These are phyloP conservation scores for Exophiala spinifera DNA, from an alignment of 2,329 filamentous ascomycete genomes.

Conservation along the genomic window DNA sequence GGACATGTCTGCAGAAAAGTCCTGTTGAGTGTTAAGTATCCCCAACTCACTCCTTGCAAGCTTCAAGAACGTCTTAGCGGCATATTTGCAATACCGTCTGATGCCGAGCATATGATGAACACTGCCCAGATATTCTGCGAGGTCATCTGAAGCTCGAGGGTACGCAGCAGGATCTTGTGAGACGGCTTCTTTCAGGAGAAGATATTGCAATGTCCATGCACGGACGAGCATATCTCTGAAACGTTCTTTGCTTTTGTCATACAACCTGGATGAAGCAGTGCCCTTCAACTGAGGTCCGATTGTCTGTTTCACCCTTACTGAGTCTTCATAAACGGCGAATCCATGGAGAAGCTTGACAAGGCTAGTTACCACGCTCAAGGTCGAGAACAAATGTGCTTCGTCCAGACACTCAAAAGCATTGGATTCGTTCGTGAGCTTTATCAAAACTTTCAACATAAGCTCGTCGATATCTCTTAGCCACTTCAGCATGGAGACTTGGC, in stretches of 20 bases:
- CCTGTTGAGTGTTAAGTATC: constrained; percentile 69
- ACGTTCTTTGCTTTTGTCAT: constrained; percentile 59
- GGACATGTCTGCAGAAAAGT: constrained; percentile 81
- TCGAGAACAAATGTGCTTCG: constrained; percentile 69
- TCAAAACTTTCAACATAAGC: constrained; percentile 68
- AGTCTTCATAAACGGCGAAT: constrained; percentile 78
- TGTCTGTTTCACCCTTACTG: constrained; percentile 72
- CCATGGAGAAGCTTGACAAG: constrained; percentile 74
- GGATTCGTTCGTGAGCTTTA: constrained; percentile 63
- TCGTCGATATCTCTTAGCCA: constrained; percentile 78
- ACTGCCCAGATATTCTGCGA: constrained; percentile 74
- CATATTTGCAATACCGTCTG: constrained; percentile 78
- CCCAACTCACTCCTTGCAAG: constrained; percentile 84
- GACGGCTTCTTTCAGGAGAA: constrained; percentile 71
- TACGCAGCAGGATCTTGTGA: constrained; percentile 64
- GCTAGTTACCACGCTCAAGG: constrained; percentile 67
- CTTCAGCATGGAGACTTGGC: constrained; percentile 69
- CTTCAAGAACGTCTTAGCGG: constrained; percentile 83
- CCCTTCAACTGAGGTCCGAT: constrained; percentile 58
- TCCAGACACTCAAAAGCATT: constrained; percentile 80
- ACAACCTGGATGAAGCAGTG: constrained; percentile 39
- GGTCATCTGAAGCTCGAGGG: constrained; percentile 64
- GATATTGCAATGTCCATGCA: constrained; percentile 84
- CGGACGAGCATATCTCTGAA: constrained; percentile 84
- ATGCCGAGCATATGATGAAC: constrained; percentile 82